A percentile compares a stretch with the other conserved stretches of the same genome.
phyloP scores from a whole-genome alignment of 1,284 basidiomycete species.

The Cutaneotrichosporon curvatum region DNA sequence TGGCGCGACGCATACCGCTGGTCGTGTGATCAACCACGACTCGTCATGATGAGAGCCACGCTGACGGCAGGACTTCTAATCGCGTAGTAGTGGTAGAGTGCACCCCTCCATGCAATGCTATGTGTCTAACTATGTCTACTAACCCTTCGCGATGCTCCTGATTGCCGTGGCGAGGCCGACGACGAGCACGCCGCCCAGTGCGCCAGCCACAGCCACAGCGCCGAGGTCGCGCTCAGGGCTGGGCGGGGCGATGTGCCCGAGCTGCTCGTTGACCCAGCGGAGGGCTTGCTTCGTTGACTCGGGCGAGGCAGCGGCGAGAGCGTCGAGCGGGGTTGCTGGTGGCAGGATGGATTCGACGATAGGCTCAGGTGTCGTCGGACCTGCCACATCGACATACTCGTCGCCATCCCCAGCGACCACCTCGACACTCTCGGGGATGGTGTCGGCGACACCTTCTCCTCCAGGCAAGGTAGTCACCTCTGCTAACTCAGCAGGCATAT shows the following conservation, averaged over 20 bases:
- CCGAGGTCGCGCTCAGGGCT: slow-evolving; percentile 26
- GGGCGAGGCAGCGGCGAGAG: neutral
- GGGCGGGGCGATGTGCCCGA: slow-evolving; percentile 20
- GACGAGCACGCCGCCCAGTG: slow-evolving; percentile 6
- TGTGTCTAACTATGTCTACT: too few relatives aligned
- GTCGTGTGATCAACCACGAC: neutral
- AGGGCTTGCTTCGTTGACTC: neutral
- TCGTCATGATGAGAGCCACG: neutral
- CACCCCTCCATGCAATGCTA: too few relatives aligned
- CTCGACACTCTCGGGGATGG: neutral
- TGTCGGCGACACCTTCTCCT: neutral
- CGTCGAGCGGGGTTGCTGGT: neutral
- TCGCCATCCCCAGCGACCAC: neutral
- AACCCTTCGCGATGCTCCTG: too few relatives aligned
- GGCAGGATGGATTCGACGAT: too few relatives aligned
- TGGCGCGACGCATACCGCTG: too few relatives aligned
- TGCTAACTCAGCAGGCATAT: neutral
- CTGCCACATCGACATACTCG: neutral
- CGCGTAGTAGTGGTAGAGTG: too few relatives aligned
- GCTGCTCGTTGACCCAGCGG: slow-evolving; percentile 11
- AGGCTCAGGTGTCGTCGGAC: too few relatives aligned
- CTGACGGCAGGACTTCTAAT: neutral
- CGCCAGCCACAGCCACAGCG: slow-evolving; percentile 17
- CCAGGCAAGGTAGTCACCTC: neutral
- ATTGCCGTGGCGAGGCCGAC: neutral